phyloP scores from a whole-genome alignment of 2,329 filamentous ascomycete genomes.

The Pyrenophora tritici-repentis region DNA sequence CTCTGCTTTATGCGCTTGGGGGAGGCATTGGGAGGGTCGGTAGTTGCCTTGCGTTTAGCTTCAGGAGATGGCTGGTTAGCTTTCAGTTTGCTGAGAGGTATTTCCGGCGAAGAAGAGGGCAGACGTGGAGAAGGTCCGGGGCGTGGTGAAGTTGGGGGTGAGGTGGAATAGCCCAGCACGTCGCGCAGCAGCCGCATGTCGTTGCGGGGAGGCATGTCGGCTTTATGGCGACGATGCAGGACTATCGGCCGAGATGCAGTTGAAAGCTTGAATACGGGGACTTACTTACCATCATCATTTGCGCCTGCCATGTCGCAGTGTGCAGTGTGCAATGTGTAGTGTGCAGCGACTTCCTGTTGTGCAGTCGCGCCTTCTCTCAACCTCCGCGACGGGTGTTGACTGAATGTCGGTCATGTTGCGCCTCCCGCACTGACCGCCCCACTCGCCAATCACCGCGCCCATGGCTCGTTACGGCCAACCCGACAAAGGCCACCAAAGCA shows the following conservation, averaged over 20 bases:
- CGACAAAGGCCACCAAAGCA: slow-evolving; percentile 33
- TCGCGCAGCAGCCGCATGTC: slow-evolving; percentile 18
- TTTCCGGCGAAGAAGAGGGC: slow-evolving; percentile 10
- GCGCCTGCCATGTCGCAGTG: slow-evolving; percentile 39
- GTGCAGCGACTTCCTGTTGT: slow-evolving; percentile 13
- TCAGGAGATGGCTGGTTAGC: slow-evolving; percentile 22
- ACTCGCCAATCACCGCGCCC: slow-evolving; percentile 14
- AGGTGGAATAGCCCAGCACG: slow-evolving; percentile 29
- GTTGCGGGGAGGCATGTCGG: slow-evolving; percentile 13
- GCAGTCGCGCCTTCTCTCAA: slow-evolving; percentile 16
- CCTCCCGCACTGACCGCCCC: slow-evolving; percentile 21
- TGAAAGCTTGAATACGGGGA: neutral
- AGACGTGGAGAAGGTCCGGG: slow-evolving; percentile 5
- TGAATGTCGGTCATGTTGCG: slow-evolving; percentile 25
- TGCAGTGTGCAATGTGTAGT: slow-evolving; percentile 15
- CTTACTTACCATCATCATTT: slow-evolving; percentile 46
- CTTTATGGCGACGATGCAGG: neutral
- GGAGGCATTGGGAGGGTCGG: slow-evolving; percentile 64
- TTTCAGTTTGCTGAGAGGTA: slow-evolving; percentile 14
- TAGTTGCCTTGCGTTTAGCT: slow-evolving; percentile 76
- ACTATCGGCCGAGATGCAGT: neutral
- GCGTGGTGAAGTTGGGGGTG: slow-evolving; percentile 14
- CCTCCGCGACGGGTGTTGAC: slow-evolving; percentile 7
- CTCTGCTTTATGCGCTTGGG: slow-evolving; percentile 62
- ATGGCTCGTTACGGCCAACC: slow-evolving; percentile 25